Evolutionary conservation across 2,329 filamentous ascomycete genomes (phyloP), one percentile per base, ranked within the genome.

Genomic region (Ophiostoma novo-ulmi): DNA sequence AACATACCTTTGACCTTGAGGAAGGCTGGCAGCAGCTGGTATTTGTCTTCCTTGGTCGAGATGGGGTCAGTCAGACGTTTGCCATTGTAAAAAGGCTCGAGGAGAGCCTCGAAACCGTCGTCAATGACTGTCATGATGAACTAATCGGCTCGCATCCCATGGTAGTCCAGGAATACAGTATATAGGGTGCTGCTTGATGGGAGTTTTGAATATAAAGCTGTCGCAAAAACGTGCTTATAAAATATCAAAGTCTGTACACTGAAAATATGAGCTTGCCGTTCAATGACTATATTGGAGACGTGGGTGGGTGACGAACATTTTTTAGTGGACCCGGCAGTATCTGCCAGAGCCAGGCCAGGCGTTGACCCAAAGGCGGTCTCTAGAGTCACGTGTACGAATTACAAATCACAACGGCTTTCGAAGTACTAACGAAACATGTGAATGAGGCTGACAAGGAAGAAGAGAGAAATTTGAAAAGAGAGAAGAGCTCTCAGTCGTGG

Each of bases 21-120:
- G 80, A 99, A 99, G n/a, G 95, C 95, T 0, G 95, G 96, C 38
- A 99, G 82, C 61, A 99, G 85, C 79, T 98, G 97, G 88, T 94
- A 97, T 84, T 99, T 99, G 82, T 99, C 95, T 77, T 91, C 85
- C 75, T 84, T 85, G 70, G 84, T 88, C 38, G 84, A 88, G 74
- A 89, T 87, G 61, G 87, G 85, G 76, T 89, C 87, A 0, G 87
- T 89, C 71, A 89, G 81, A 78, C 86, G 87, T 80, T 89, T 89
- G 77, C 87, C 87, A 75, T 89, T 88, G 79, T 89, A 89, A 76
- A 89, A 88, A 39, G 87, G 87, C 82, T 89, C 86, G 72, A 89
- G 78, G 66, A 89, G 85, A 77, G 87, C 87, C 80, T 89, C 87
- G 76, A 89, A 89, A 76, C 86, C 86, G 79, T 88, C 86, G 78